A percentile compares a stretch with the other conserved stretches of the same genome.
Conservation (phyloP, 805 yeast species). For the Zygotorulaspora sp. region DNA sequence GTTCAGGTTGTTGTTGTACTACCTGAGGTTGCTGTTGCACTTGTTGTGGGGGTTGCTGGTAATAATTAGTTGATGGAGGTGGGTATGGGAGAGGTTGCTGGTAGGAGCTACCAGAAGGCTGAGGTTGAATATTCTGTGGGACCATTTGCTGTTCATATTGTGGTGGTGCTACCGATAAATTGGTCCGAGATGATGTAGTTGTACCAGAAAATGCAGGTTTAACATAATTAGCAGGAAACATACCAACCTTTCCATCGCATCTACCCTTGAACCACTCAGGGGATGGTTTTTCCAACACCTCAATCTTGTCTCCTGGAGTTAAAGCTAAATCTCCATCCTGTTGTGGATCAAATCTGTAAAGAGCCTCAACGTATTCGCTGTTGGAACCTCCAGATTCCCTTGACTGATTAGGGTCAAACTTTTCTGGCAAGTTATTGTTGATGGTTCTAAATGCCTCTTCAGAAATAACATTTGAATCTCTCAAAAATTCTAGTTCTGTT, state of each 20-base stretch:
- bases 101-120: conserved; percentile 34
- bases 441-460: conserved; percentile 51
- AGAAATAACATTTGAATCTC: conserved; percentile 68
- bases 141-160: conserved; percentile 21
- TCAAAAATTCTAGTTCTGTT: conserved; percentile 75
- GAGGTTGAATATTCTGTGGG: conserved; percentile 16
- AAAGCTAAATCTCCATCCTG: conserved; percentile 71
- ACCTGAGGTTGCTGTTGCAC: conserved; percentile 31
- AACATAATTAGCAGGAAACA: conserved; percentile 89
- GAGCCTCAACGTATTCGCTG: conserved; percentile 52
- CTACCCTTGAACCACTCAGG: conserved; percentile 91
- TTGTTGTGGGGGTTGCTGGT: conserved; percentile 39
- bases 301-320: conserved; percentile 61
- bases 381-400: conserved; percentile 8
- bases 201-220: conserved; percentile 33
- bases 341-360: conserved; percentile 70
- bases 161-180: conserved; percentile 25
- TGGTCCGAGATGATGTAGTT: conserved; percentile 10
- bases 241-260: conserved; percentile 57
- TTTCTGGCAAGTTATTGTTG: conserved; percentile 49
- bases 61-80: conserved; percentile 47
- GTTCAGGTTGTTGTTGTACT: conserved; percentile 32
- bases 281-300: conserved; percentile 67
- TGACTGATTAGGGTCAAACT: conserved; percentile 38
- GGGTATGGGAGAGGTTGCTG: conserved; percentile 41